Conservation (phyloP, 2,329 filamentous ascomycete species). For the Sclerotinia nivalis region DNA sequence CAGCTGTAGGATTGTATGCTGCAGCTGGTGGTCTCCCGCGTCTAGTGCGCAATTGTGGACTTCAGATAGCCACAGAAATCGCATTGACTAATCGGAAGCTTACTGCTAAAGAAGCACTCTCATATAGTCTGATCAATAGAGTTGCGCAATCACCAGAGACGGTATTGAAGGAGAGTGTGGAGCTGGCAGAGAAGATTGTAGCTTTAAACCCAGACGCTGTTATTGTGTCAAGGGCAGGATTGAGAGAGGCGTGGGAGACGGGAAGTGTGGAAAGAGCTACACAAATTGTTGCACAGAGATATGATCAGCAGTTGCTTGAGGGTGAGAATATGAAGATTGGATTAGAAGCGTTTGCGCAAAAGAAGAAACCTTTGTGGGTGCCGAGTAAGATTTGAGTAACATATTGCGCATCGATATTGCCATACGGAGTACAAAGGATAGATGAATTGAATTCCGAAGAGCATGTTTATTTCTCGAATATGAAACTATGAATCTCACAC, state of each 20-base stretch:
- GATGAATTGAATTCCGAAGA: not conserved
- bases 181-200: constrained; percentile 61
- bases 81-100: constrained; percentile 64
- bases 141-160: constrained; percentile 49
- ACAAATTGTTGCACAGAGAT: constrained; percentile 58
- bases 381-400: constrained; percentile 56
- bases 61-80: constrained; percentile 70
- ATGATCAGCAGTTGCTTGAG: constrained; percentile 55
- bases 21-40: constrained; percentile 71
- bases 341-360: constrained; percentile 73
- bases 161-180: constrained; percentile 59
- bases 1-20: constrained; percentile 67
- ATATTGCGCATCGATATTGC: not conserved
- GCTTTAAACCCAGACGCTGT: constrained; percentile 71
- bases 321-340: constrained; percentile 76
- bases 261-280: constrained; percentile 57
- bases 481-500: too few relatives aligned
- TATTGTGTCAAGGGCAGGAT: constrained; percentile 67
- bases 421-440: not conserved
- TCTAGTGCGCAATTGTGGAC: constrained; percentile 61
- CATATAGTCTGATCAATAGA: constrained; percentile 68
- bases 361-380: constrained; percentile 66
- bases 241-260: constrained; percentile 72
- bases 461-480: too few relatives aligned
- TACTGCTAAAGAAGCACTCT: constrained; percentile 57